Evolutionary conservation across 139 green algal genomes (phyloP), one percentile per base, ranked within the genome.

Genomic region (Coelastrella sp.): DNA sequence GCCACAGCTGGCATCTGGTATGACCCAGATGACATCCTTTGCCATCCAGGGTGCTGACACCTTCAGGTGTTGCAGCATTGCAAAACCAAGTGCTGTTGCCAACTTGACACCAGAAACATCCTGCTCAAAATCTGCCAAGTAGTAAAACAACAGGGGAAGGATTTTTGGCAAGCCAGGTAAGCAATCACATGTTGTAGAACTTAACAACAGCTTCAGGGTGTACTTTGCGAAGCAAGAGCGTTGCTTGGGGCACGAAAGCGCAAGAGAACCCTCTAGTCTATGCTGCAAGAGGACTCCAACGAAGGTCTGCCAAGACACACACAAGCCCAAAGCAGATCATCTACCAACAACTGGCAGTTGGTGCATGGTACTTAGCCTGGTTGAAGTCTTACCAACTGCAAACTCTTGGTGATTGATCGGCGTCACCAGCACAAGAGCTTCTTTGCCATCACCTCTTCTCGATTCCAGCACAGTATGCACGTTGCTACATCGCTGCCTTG

Each of bases 11-110:
- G 82, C 82, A 66, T 95, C 91, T 2, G 89, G 84, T 23, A 95
- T 64, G 72, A 96, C 45, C 93, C 93, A 96, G 17, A 95, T 34
- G 15, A 96, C 19, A 73, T 96, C 90, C 35, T 94, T 95, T 15
- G 90, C 88, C 67, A 96, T 77, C 93, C 93, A 96, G 11, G 74
- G 64, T 5, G 78, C 87, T 21, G 78, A 85, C 5, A n/a, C 9
- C 2, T 41, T n/a, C 73, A 96, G 63, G 72, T 95, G 87, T 5
- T 38, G 7, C 57, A 88, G 13, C 63, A 93, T 57, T 11, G 74
- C 66, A 21, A 63, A 19, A 2, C 50, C 90, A n/a, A 87, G 30
- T 23, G 59, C 45, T 43, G 92, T 40, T 7, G 87, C 83, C 53
- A 92, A 60, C 62, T 41, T 27, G 1, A 75, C 83, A n/a, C 66